phyloP scores from a whole-genome alignment of 495 filamentous ascomycete species.

The Cladorrhinum samala region DNA sequence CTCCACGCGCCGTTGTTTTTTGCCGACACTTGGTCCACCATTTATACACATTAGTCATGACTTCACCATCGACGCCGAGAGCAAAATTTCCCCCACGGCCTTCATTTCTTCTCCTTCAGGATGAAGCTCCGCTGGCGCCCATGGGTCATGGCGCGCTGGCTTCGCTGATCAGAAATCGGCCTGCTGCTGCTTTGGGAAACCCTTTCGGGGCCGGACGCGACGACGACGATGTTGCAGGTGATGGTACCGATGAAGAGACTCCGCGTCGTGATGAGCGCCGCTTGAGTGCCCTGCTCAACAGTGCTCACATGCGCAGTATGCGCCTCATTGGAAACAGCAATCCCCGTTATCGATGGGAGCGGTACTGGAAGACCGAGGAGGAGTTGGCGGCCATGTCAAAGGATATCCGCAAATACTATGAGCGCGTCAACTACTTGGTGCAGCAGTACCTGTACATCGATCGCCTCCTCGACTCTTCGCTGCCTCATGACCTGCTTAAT shows the following conservation, averaged over 20 bases:
- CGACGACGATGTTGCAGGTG: conserved; percentile 20
- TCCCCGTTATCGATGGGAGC: conserved; percentile 67
- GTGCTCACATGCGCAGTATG: conserved; percentile 69
- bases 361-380: conserved; percentile 65
- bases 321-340: conserved; percentile 71
- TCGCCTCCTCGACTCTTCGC: conserved; percentile 78
- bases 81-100: conserved; percentile 20
- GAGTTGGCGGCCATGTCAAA: conserved; percentile 60
- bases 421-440: conserved; percentile 73
- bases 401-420: conserved; percentile 71
- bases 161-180: conserved; percentile 33
- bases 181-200: conserved; percentile 9
- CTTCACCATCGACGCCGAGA: conserved; percentile 13
- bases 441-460: conserved; percentile 90
- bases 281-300: conserved; percentile 50
- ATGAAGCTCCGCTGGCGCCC: conserved; percentile 29
- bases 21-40: neutral
- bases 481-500: conserved; percentile 79
- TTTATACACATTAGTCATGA: conserved; percentile 8
- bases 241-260: conserved; percentile 28
- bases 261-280: conserved; percentile 42
- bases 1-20: neutral
- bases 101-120: conserved; percentile 31
- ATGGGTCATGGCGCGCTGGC: conserved; percentile 28
- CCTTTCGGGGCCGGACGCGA: conserved; percentile 12